Base-by-base conservation (phyloP, 768 basidiomycete species). In the Lentinula sp. region DNA sequence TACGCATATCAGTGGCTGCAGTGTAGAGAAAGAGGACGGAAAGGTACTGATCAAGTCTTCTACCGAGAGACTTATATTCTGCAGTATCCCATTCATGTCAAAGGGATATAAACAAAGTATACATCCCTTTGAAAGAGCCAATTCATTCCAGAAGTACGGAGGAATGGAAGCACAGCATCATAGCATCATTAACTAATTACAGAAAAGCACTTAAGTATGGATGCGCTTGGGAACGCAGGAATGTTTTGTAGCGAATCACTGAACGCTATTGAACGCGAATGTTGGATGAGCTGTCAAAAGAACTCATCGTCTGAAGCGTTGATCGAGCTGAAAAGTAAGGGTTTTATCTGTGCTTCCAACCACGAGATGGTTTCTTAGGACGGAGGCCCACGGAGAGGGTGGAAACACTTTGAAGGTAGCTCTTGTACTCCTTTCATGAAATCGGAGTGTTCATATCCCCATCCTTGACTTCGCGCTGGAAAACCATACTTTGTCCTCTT, bases 401-500 rank as follows among this genome's bases (percentile, higher is more conserved):
- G 1, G 74, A 73, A 35, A 59, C 63, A 0, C 32, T 56, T 15
- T 63, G 15, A 28, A 73, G 58, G 42, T 68, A 68, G 5, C 65
- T 68, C 64, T 69, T 76, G 67, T 78, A 77, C n/a, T 75, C 71
- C 64, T 75, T 78, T 75, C 74, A 78, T 68, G 42, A 70, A 65
- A 40, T 69, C 66, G 5, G 63, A 63, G 59, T 67, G 64, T 69
- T 68, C 48, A 62, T 63, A 55, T 72, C 65, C 53, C 70, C 69
- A 35, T 71, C 68, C 54, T 63, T 16, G 65, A 60, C 32, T 66
- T 61, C 13, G 70, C 74, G 9, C 69, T 66, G 54, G 50, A 59
- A 61, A 65, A 76, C 76, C 75, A 77, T 61, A 39, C 40, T 32
- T 52, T 48, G 7, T 61, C 51, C 37, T 61, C 63, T 31, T 67